Evolutionary conservation across 352 stramenopile genomes (phyloP), one percentile per base, ranked within the genome.

Genomic region (Globisporangium recalcitrans): DNA sequence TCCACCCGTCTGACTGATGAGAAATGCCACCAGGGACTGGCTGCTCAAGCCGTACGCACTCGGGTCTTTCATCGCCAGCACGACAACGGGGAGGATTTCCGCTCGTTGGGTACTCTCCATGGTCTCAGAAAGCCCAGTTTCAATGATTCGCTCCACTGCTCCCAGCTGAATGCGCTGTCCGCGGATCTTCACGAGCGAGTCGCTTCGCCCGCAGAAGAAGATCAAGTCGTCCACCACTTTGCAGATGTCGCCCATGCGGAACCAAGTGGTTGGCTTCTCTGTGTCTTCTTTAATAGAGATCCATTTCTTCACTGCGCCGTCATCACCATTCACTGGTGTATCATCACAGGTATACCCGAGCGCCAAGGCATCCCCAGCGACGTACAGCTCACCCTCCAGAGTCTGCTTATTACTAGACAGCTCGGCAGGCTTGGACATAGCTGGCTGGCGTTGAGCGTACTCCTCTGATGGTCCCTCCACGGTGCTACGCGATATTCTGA

Each of bases 171-270:
- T 54, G 22, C 71, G 68, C 19, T 82, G 74, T 31, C 80, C 80
- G 26, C 75, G 66, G 57, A 88, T 73, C 53, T 90, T 90, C 9
- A 90, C 70, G 34, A 72, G 64, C 36, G 69, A 62, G 58, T 90
- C 80, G 2, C 51, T 62, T 16, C 80, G 78, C 8, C 78, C 78
- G 26, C 65, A 71, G 21, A 76, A 75, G 52, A 72, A 88, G 3
- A 90, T 32, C 31, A 60, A 52, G 19, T 56, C 62, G 52, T 65
- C 57, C 22, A 75, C 10, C 4, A 77, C 59, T 14, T 58, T 68
- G 47, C 76, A 86, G 38, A 68, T 63, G 61, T 90, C 80, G 4
- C 78, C 76, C 52, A 67, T 90, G 11, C 58, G 51, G 47, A 77
- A 80, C 72, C 72, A 64, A 7, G 14, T 13, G 21, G 16, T 27